A percentile compares a stretch with the other conserved stretches of the same genome.
Conservation (phyloP, 768 basidiomycete genomes). For the Vishniacozyma victoriae region DNA sequence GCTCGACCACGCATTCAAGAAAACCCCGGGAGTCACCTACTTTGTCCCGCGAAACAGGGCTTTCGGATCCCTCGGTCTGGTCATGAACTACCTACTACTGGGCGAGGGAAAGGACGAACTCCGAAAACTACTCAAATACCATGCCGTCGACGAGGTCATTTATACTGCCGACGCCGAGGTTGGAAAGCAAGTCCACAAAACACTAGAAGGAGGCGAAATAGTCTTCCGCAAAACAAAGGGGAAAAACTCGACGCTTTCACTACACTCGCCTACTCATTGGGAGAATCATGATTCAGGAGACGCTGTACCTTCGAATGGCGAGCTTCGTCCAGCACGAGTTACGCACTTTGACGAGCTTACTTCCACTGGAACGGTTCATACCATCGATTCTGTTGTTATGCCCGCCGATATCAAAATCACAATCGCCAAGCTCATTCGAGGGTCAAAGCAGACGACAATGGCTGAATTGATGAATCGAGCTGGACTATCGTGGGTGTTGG, state of each 20-base stretch:
- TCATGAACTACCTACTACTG: conserved; percentile 77
- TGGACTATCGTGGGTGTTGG: conserved; percentile 82
- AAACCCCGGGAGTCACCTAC: conserved; percentile 66
- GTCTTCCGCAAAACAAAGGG: conserved; percentile 55
- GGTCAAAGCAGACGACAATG: conserved; percentile 86
- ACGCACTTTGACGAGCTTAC: conserved; percentile 61
- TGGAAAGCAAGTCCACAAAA: conserved; percentile 53
- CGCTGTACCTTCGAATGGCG: conserved; percentile 46
- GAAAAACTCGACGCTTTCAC: conserved; percentile 53
- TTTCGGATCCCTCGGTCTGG: conserved; percentile 80
- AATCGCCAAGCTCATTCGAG: conserved; percentile 80
- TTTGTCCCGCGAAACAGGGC: conserved; percentile 86
- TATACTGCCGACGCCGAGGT: conserved; percentile 55
- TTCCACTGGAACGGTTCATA: conserved; percentile 82
- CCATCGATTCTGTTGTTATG: conserved; percentile 58
- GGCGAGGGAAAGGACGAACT: conserved; percentile 69
- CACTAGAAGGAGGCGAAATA: conserved; percentile 78
- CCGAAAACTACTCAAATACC: conserved; percentile 78
- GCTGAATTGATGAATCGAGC: conserved; percentile 71
- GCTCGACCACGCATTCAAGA: conserved; percentile 64
- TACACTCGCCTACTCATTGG: conserved; percentile 28
- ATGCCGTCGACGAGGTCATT: conserved; percentile 67
- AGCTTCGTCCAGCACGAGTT: conserved; percentile 38
- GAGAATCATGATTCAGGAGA: conserved; percentile 31
- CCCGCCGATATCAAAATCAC: conserved; percentile 82